Evolutionary conservation across 2,329 filamentous ascomycete species (phyloP).

Genomic region (Teratosphaeria nubilosa): DNA sequence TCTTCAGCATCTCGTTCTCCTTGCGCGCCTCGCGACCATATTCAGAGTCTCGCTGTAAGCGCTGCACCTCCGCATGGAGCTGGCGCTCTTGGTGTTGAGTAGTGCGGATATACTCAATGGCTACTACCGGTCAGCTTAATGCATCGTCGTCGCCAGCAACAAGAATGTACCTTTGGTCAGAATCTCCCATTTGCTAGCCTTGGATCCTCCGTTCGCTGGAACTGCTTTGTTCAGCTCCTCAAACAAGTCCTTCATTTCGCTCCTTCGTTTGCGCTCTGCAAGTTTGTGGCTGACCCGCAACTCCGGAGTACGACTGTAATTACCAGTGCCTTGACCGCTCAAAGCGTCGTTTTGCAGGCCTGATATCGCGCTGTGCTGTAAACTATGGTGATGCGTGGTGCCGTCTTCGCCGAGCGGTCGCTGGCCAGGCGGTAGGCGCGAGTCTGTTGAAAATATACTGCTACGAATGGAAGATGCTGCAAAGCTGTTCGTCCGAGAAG

Average conservation of each 20-base stretch:
- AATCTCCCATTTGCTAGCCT: conserved; percentile 85
- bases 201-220: conserved; percentile 70
- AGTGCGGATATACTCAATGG: conserved; percentile 40
- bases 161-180: conserved; percentile 59
- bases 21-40: conserved; percentile 34
- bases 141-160: background rate
- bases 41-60: conserved; percentile 35
- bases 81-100: conserved; percentile 29
- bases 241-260: conserved; percentile 82
- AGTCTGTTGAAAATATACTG: conserved; percentile 68
- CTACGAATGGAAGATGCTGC: conserved; percentile 69
- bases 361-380: conserved; percentile 63
- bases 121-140: conserved; percentile 19
- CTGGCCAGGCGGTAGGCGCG: conserved; percentile 60
- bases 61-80: conserved; percentile 29
- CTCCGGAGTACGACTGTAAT: conserved; percentile 75
- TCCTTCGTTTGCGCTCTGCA: conserved; percentile 70
- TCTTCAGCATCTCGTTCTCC: conserved; percentile 38
- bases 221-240: conserved; percentile 69
- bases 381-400: conserved; percentile 60
- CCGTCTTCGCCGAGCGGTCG: conserved; percentile 57
- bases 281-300: conserved; percentile 76
- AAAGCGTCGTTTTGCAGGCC: conserved; percentile 52
- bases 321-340: conserved; percentile 50
- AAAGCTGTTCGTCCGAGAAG: conserved; percentile 62